Percentiles rank a stretch among this genome's conserved stretches.
phyloP scores from a whole-genome alignment of 2,329 filamentous ascomycete species.

The Alternaria sp. region DNA sequence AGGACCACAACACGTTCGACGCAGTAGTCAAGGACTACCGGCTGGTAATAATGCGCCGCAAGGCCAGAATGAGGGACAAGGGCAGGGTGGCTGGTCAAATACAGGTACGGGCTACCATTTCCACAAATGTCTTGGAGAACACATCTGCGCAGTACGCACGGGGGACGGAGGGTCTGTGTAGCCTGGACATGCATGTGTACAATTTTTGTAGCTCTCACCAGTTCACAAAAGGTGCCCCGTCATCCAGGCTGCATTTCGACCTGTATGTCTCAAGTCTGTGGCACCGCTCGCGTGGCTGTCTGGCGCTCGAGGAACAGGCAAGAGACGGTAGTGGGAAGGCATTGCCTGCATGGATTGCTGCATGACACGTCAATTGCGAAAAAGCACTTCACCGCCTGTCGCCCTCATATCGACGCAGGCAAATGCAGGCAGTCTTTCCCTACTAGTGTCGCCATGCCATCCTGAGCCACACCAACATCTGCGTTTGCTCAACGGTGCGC shows the following conservation, averaged over 20 bases:
- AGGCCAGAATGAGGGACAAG: slow-evolving; percentile 41
- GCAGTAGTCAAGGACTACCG: slow-evolving; percentile 49
- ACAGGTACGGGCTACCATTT: slow-evolving; percentile 44
- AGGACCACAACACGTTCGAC: slow-evolving; percentile 43
- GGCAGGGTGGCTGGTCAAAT: slow-evolving; percentile 42
- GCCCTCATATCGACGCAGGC: background rate
- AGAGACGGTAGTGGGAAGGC: slow-evolving; percentile 9
- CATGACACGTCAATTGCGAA: slow-evolving; percentile 24
- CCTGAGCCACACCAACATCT: slow-evolving; percentile 5
- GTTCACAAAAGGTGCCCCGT: background rate
- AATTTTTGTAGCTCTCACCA: background rate
- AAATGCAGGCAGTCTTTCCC: slow-evolving; percentile 4
- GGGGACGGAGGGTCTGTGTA: background rate
- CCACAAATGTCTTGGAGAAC: background rate
- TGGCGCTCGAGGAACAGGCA: slow-evolving; percentile 7
- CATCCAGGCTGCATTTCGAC: background rate
- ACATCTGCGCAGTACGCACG: background rate
- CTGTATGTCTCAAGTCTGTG: slow-evolving; percentile 20
- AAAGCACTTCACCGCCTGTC: slow-evolving; percentile 12
- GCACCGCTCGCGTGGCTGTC: slow-evolving; percentile 24
- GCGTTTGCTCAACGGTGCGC: slow-evolving; percentile 9
- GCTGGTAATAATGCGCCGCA: slow-evolving; percentile 38
- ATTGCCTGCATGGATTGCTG: slow-evolving; percentile 13
- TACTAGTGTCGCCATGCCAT: slow-evolving; percentile 3
- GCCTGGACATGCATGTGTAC: background rate